These are phyloP conservation scores for Cryphonectria carpinicola DNA, from an alignment of 2,329 filamentous ascomycete species.

Conservation along the genomic window DNA sequence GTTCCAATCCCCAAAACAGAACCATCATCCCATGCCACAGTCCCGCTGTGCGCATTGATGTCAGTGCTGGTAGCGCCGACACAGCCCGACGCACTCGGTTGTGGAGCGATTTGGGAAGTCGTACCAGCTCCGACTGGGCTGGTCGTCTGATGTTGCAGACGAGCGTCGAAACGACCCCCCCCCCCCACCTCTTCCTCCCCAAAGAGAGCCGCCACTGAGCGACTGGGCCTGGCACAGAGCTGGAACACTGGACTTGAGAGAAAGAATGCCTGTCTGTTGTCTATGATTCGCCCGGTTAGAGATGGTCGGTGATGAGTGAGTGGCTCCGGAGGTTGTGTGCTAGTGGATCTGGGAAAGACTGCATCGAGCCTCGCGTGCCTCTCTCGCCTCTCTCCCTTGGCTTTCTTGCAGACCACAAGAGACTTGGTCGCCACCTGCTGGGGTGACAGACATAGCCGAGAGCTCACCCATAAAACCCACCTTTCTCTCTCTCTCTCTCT, in stretches of 20 bases:
- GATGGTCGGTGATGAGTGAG: not conserved
- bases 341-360: no score
- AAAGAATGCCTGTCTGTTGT: not conserved
- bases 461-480: no score
- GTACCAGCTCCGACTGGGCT: not conserved
- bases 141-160: constrained; percentile 2
- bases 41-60: not conserved
- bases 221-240: not conserved
- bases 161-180: not conserved
- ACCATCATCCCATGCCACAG: not conserved
- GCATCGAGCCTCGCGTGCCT: not conserved
- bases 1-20: not conserved
- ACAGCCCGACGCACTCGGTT: not conserved
- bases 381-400: not conserved
- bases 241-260: not conserved
- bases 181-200: no score
- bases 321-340: no score
- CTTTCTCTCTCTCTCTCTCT: not conserved
- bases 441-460: not conserved
- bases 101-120: not conserved
- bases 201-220: not conserved
- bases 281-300: not conserved
- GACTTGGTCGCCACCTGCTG: not conserved
- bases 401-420: not conserved
- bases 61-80: not conserved